Evolutionary conservation across 2,329 filamentous ascomycete species (phyloP).

Genomic region (Domatiomyces globalis): DNA sequence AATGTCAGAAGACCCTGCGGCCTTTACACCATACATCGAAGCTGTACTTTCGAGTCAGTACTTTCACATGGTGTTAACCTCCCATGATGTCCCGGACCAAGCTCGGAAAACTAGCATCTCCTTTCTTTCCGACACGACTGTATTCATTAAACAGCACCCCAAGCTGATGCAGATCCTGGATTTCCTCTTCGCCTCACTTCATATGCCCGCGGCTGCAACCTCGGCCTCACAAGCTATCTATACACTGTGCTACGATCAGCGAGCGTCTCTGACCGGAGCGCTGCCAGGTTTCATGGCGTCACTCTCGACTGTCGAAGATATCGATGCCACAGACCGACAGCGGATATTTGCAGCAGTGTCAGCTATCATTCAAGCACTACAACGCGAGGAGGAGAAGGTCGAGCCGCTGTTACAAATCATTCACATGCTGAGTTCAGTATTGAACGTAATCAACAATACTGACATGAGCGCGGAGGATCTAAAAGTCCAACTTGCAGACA

Average conservation of each 20-base stretch:
- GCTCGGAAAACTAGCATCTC: conserved; percentile 28
- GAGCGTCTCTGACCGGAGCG: conserved; percentile 27
- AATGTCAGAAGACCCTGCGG: conserved; percentile 30
- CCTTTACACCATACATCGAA: conserved; percentile 27
- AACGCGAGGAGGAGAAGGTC: conserved; percentile 27
- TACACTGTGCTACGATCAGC: conserved; percentile 31
- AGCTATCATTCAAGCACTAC: conserved; percentile 29
- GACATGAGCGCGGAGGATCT: conserved; percentile 24
- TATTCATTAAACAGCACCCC: conserved; percentile 31
- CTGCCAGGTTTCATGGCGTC: conserved; percentile 31
- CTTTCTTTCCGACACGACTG: conserved; percentile 31
- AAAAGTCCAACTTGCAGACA: conserved; percentile 23
- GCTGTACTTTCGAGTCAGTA: conserved; percentile 24
- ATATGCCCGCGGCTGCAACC: conserved; percentile 27
- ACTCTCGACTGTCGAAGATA: conserved; percentile 18
- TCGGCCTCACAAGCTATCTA: conserved; percentile 31
- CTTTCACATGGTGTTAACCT: conserved; percentile 23
- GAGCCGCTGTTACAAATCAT: conserved; percentile 27
- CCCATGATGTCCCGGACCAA: conserved; percentile 21
- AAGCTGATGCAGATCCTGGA: conserved; percentile 29
- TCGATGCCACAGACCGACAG: conserved; percentile 11
- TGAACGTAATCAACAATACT: conserved; percentile 22
- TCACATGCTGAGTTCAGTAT: conserved; percentile 20
- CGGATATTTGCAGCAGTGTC: conserved; percentile 31
- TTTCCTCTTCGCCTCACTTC: conserved; percentile 32